Evolutionary conservation across 805 yeast genomes (phyloP).

Genomic region (Wickerhamomyces chaumierensis): DNA sequence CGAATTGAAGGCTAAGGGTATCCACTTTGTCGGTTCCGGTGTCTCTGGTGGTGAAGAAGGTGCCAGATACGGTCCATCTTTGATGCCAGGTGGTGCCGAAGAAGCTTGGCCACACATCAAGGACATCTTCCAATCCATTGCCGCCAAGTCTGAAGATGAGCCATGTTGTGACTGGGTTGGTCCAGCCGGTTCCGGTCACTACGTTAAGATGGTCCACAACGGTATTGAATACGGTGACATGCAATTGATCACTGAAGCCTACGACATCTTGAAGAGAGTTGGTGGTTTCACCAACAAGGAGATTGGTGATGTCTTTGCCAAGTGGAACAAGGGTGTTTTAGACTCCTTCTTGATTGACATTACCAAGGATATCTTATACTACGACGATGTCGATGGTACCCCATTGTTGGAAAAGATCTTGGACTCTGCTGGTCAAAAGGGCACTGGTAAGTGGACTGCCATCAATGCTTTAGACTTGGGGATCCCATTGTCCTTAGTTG

Average conservation of each 20-base stretch:
- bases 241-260: slow-evolving; percentile 98
- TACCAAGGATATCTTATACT: slow-evolving; percentile 88
- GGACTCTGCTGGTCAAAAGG: slow-evolving; percentile 98
- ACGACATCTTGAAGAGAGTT: slow-evolving; percentile 89
- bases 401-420: slow-evolving; percentile 94
- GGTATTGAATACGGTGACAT: slow-evolving; percentile 99
- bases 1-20: slow-evolving; percentile 78
- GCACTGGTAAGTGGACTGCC: slow-evolving; percentile 99
- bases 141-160: slow-evolving; percentile 96
- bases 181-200: slow-evolving; percentile 98
- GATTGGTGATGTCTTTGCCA: slow-evolving; percentile 82
- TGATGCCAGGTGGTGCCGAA: slow-evolving; percentile 98
- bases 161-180: slow-evolving; percentile 99
- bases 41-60: slow-evolving; percentile 99
- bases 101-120: slow-evolving; percentile 99
- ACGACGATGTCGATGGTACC: slow-evolving; percentile 79
- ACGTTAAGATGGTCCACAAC: slow-evolving; percentile 98
- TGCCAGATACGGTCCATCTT: slow-evolving; percentile 97
- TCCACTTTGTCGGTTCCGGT: slow-evolving; percentile 95
- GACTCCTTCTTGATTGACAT: slow-evolving; percentile 96
- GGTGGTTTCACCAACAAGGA: slow-evolving; percentile 86
- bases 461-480: slow-evolving; percentile 95
- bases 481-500: slow-evolving; percentile 95
- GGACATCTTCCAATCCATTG: slow-evolving; percentile 88
- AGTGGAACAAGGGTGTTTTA: slow-evolving; percentile 95